phyloP scores from a whole-genome alignment of 306 rosid genomes.

The Corylus americana region DNA sequence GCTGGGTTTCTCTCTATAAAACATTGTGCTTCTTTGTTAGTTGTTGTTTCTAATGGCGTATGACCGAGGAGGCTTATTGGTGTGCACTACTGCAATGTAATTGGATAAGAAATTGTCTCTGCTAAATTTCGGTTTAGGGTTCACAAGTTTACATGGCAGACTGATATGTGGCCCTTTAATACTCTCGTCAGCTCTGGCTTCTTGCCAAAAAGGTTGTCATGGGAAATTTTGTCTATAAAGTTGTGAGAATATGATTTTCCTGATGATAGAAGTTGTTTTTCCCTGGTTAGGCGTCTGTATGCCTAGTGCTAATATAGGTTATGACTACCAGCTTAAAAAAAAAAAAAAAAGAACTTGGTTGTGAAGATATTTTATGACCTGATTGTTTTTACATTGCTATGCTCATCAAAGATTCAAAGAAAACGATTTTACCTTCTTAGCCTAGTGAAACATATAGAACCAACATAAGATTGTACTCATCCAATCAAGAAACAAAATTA shows the following conservation, averaged over 20 bases:
- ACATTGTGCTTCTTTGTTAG: not conserved
- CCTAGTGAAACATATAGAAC: not conserved
- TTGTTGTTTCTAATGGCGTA: not conserved
- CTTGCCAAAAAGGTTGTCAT: not conserved
- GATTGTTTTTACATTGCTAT: not conserved
- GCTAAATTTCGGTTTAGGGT: not conserved
- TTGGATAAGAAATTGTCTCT: not conserved
- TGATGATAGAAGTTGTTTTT: not conserved
- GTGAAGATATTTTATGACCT: not conserved
- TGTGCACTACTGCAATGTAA: not conserved
- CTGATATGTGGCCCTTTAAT: not conserved
- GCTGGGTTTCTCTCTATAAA: not conserved
- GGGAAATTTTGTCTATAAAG: not conserved
- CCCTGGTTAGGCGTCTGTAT: not conserved
- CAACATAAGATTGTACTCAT: not conserved
- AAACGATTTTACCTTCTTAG: not conserved
- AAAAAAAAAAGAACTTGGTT: not conserved
- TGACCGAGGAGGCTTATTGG: not conserved
- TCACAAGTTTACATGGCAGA: not conserved
- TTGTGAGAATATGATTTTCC: not conserved
- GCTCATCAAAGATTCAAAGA: not conserved
- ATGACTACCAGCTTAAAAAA: not conserved
- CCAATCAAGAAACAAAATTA: not conserved
- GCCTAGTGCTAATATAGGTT: not conserved
- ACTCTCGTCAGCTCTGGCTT: not conserved